These are phyloP conservation scores for Erythrophleum ivorense DNA, from an alignment of 331 rosid species.

Conservation along the genomic window DNA sequence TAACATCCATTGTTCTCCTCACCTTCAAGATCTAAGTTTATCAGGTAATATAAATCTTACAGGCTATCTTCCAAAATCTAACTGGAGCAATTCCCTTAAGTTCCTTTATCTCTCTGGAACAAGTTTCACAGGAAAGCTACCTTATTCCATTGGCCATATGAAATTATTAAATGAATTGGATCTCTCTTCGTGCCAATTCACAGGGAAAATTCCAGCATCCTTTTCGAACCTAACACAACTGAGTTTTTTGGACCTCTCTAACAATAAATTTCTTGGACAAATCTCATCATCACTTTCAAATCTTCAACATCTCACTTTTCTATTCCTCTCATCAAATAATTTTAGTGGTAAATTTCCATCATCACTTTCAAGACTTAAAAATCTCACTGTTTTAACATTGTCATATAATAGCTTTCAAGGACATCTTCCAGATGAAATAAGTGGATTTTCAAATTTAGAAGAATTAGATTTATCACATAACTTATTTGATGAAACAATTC, in stretches of 20 bases:
- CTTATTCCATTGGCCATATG: conserved; percentile 5
- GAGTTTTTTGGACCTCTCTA: not conserved
- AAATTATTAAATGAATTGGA: no score
- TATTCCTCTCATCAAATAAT: no score
- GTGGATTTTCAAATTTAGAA: no score
- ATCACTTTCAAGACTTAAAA: no score
- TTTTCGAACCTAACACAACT: conserved; percentile 6
- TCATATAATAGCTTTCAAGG: not conserved
- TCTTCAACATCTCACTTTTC: not conserved
- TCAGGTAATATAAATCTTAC: no score
- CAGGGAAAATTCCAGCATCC: not conserved
- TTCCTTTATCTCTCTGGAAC: not conserved
- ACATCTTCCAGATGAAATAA: not conserved
- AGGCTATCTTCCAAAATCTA: no score
- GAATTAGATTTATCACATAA: conserved; percentile 8
- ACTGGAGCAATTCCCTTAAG: not conserved
- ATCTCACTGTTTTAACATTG: no score
- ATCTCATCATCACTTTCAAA: conserved; percentile 1
- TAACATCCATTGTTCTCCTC: not conserved
- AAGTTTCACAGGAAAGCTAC: not conserved
- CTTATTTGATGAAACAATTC: no score
- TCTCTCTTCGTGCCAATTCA: not conserved
- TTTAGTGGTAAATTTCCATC: no score
- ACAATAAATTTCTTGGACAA: conserved; percentile 10
- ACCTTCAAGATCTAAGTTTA: no score